Conservation (phyloP, 208 protist genomes). For the Wallacemonas rigidus region DNA sequence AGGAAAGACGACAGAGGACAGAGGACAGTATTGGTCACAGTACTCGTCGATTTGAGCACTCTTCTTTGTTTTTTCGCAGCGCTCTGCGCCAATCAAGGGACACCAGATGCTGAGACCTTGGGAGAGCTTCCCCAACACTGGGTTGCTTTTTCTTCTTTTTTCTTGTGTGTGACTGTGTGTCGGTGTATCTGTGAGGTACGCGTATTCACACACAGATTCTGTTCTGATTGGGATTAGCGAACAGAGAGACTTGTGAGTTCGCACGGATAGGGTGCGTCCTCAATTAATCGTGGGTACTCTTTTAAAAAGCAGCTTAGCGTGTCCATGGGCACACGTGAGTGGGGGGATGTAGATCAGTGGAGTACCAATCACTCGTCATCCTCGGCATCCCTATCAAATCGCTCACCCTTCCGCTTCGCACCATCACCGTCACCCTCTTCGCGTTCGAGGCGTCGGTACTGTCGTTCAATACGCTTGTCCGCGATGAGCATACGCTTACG, state of each 20-base stretch:
- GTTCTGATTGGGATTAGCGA: neutral
- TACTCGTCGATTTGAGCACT: too few relatives aligned
- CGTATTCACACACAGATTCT: neutral
- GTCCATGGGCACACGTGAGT: conserved; percentile 6
- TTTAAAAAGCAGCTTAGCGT: neutral
- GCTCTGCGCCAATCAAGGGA: too few relatives aligned
- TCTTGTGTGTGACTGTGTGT: conserved; percentile 1
- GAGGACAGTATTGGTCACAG: too few relatives aligned
- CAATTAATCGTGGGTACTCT: neutral
- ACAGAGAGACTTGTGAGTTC: neutral
- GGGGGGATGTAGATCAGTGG: neutral
- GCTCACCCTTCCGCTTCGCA: conserved; percentile 9
- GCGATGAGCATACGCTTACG: conserved; percentile 83
- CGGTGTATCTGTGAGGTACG: neutral
- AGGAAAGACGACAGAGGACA: too few relatives aligned
- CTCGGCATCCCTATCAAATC: neutral
- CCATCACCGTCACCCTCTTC: conserved; percentile 34
- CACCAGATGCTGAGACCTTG: neutral
- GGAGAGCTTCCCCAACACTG: neutral
- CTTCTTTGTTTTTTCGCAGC: too few relatives aligned
- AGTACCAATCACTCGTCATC: neutral
- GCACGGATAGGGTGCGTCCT: neutral
- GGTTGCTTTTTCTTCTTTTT: neutral
- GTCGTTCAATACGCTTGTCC: conserved; percentile 66
- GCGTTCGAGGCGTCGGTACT: conserved; percentile 69